Base-by-base conservation (phyloP, 768 basidiomycete genomes). In the Amanita exitialis region DNA sequence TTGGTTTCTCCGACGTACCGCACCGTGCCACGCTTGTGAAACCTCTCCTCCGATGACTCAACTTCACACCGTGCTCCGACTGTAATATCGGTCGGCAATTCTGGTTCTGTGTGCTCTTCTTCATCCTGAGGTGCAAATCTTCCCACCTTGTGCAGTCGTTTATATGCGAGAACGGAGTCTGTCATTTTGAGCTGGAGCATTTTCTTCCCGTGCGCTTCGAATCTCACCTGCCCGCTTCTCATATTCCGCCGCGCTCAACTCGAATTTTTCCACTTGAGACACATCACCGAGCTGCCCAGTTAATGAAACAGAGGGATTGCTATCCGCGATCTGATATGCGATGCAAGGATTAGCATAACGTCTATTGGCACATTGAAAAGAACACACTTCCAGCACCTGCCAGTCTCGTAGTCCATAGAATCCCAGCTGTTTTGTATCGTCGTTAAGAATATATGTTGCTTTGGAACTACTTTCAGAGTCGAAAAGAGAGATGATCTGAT, bases 141-240 rank as follows among this genome's bases (percentile, higher is more conserved):
- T 6, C 95, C 95, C 41, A 98, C 79, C 64, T 89, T 83, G 64
- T 95, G 68, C 2, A 75, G 75, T 63, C 90, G 86, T 59, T 96
- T 91, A 71, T 90, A 96, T 2, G 86, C 83, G 12, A 92, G 74
- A 25, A 98, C 89, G 7, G 89, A 86, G 62, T 95, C 95, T 94
- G 58, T 28, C 7, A 12, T 27, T 28, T 15, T 30, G 18, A 3
- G 25, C 23, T 37, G 50, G 53, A 46, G 44, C 35, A 20, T 25
- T 56, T 18, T 36, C 8, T 32, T 37, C n/a, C 13, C 18, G 30
- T 21, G 47, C 35, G 34, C 4, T n/a, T 20, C 27, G 36, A 16
- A 32, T 27, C 15, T 38, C 59, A 92, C 94, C 93, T 68, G 78
- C 71, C 58, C 93, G 70, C 60, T 79, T 69, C 20, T 82, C 90